Percentiles rank a stretch among this genome's conserved stretches.
Conservation (phyloP, 495 filamentous ascomycete species). For the Penicillium subrubescens region DNA sequence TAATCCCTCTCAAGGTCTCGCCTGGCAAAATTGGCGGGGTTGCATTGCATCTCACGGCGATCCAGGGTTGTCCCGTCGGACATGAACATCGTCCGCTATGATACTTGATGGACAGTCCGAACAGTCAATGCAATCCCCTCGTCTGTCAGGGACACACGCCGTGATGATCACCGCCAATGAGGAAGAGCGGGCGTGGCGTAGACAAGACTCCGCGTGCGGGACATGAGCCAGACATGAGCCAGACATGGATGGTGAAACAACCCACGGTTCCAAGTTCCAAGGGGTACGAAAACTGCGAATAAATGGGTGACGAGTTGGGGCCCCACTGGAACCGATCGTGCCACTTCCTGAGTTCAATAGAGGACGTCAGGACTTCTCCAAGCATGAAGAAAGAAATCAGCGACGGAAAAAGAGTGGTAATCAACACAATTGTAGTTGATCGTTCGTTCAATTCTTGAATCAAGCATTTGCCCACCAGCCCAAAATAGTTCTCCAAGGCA, state of each 20-base stretch:
- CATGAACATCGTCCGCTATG: neutral
- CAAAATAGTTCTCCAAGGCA: neutral
- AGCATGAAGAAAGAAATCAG: neutral
- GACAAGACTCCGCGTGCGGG: neutral
- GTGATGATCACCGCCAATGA: neutral
- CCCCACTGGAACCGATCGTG: constrained; percentile 10
- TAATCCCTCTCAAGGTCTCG: neutral
- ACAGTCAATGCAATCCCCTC: neutral
- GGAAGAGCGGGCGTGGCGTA: neutral
- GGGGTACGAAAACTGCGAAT: neutral
- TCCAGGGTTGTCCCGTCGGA: neutral
- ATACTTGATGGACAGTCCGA: neutral
- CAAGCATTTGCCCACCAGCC: neutral
- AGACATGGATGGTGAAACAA: constrained; percentile 17
- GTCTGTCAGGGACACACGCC: neutral
- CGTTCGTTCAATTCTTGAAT: neutral
- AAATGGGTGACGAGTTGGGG: constrained; percentile 20
- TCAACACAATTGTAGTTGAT: neutral
- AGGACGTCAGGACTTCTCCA: neutral
- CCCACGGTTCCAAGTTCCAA: constrained; percentile 5
- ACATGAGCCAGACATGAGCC: neutral
- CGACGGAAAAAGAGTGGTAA: neutral
- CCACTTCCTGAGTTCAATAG: neutral
- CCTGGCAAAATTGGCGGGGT: neutral
- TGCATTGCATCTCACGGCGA: neutral